Evolutionary conservation across 108 stramenopile genomes (phyloP).

Genomic region (Fragilaria radians): DNA sequence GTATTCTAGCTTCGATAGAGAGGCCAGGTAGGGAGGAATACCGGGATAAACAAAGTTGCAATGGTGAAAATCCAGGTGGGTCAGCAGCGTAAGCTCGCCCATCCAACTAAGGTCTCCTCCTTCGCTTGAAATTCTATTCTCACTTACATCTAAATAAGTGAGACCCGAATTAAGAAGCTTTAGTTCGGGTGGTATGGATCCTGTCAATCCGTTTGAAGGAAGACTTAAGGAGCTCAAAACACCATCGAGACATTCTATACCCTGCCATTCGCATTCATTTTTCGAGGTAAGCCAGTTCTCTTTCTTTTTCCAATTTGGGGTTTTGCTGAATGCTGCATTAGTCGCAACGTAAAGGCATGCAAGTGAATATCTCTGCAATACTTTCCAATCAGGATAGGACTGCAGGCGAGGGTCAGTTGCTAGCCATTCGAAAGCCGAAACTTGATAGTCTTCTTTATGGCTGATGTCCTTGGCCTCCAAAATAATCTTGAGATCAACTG

Average conservation of each 20-base stretch:
- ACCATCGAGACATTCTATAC: constrained; percentile 25
- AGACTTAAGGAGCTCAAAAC: constrained; percentile 11
- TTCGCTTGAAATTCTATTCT: neutral
- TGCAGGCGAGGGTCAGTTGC: too few species aligned
- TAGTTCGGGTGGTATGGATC: constrained; percentile 41
- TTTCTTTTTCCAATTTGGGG: neutral
- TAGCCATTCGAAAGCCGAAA: too few species aligned
- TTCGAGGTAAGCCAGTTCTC: constrained; percentile 19
- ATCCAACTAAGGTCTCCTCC: neutral
- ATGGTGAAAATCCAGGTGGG: neutral
- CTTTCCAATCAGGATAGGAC: too few species aligned
- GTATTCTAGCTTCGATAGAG: neutral
- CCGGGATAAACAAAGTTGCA: neutral
- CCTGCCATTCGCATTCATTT: constrained; percentile 49
- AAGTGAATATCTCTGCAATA: neutral
- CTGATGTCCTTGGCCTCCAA: too few species aligned
- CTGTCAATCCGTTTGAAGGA: constrained; percentile 30
- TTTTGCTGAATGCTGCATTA: neutral
- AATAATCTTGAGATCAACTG: too few species aligned
- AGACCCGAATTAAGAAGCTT: constrained; percentile 9
- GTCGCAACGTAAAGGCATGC: constrained; percentile 2
- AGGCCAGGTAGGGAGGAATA: neutral
- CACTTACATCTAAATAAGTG: neutral
- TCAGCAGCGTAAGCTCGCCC: neutral
- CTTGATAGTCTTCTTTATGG: too few species aligned